Evolutionary conservation across 73 alveolate genomes (phyloP).

Genomic region (Uronychia setigera): DNA sequence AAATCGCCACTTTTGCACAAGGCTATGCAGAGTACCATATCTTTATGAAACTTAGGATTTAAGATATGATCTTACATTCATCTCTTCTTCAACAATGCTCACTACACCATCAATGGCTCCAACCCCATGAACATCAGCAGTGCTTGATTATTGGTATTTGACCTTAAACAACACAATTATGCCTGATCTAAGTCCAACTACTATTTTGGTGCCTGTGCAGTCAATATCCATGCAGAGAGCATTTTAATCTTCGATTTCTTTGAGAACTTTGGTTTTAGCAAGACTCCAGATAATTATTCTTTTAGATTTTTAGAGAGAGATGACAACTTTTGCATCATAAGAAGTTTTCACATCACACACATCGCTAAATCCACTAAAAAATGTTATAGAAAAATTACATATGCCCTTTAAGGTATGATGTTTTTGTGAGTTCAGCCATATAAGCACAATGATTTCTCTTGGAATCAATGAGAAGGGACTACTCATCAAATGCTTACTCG

Average conservation of each 20-base stretch:
- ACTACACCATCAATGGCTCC: constrained; percentile 22
- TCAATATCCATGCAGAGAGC: constrained; percentile 55
- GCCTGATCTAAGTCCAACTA: constrained; percentile 52
- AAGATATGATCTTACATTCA: constrained; percentile 27
- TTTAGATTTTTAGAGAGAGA: constrained; percentile 27
- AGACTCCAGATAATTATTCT: constrained; percentile 48
- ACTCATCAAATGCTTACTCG: constrained; percentile 33
- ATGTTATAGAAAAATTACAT: constrained; percentile 1
- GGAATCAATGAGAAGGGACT: constrained; percentile 1
- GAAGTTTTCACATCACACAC: constrained; percentile 31
- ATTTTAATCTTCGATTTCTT: constrained; percentile 58
- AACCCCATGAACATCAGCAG: not conserved
- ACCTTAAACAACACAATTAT: constrained; percentile 46
- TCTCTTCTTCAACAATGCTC: constrained; percentile 38
- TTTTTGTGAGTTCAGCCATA: constrained; percentile 27
- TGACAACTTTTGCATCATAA: constrained; percentile 21
- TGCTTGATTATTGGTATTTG: constrained; percentile 22
- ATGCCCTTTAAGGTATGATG: constrained; percentile 32
- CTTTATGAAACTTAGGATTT: constrained; percentile 33
- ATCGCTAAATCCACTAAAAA: constrained; percentile 20
- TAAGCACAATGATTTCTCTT: constrained; percentile 8
- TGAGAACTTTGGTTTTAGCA: constrained; percentile 17
- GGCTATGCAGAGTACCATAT: constrained; percentile 18
- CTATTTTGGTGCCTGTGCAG: constrained; percentile 30
- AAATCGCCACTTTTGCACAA: constrained; percentile 40